These are phyloP conservation scores for Pseudonectria buxi DNA, from an alignment of 2,329 filamentous ascomycete species.

Conservation along the genomic window DNA sequence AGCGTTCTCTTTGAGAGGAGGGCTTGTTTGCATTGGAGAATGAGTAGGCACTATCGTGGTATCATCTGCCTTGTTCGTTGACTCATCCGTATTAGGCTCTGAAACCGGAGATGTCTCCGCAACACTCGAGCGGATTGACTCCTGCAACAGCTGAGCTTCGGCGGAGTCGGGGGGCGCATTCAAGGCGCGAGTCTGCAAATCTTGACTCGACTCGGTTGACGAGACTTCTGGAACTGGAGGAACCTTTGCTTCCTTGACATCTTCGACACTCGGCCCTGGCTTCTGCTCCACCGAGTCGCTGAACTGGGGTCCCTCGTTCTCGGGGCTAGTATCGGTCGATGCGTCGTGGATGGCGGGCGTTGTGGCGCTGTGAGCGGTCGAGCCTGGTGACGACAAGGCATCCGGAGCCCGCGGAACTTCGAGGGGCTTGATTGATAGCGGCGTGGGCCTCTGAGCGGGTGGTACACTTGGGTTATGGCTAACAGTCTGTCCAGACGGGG, in stretches of 20 bases:
- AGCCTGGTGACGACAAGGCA: conserved; percentile 49
- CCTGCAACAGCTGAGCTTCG: conserved; percentile 40
- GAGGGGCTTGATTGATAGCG: conserved; percentile 28
- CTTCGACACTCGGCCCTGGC: conserved; percentile 21
- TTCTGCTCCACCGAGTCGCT: conserved; percentile 42
- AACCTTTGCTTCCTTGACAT: conserved; percentile 1
- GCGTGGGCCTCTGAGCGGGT: conserved; percentile 1
- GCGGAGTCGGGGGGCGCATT: conserved; percentile 23
- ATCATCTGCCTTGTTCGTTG: conserved; percentile 5
- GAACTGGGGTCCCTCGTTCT: conserved; percentile 56
- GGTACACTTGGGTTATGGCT: conserved; percentile 3
- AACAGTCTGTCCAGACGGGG: conserved; percentile 3
- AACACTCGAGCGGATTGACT: conserved; percentile 29
- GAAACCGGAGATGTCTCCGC: conserved; percentile 11
- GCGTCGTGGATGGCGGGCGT: conserved; percentile 63
- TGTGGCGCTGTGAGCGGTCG: conserved; percentile 66
- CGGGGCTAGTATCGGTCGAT: conserved; percentile 69
- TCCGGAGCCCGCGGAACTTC: conserved; percentile 35
- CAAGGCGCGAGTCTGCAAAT: conserved; percentile 16
- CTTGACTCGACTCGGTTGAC: conserved; percentile 9
- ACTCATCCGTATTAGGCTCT: conserved; percentile 2
- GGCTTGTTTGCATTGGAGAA: too few relatives aligned
- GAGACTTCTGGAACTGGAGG: conserved; percentile 5
- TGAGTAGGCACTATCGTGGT: neutral
- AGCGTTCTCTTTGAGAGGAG: too few relatives aligned